Conservation (phyloP, 2,329 filamentous ascomycete species). For the Hypoxylon rubiginosum region DNA sequence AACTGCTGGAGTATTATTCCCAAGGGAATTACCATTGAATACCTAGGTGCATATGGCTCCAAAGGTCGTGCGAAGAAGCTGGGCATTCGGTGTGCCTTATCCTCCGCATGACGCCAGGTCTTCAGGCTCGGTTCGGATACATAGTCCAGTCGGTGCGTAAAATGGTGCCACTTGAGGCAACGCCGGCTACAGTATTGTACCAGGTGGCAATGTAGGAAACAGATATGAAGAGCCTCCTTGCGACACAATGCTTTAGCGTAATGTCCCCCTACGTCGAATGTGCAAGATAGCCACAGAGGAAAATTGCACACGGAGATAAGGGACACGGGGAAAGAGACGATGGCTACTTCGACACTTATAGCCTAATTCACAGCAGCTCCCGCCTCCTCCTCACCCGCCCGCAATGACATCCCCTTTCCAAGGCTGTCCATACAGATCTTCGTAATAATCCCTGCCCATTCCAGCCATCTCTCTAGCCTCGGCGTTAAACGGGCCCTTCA, state of each 20-base stretch:
- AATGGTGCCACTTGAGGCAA: not conserved
- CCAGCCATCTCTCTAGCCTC: constrained; percentile 60
- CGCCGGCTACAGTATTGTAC: not conserved
- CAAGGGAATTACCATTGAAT: not conserved
- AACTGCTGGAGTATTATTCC: not conserved
- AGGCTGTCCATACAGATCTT: constrained; percentile 49
- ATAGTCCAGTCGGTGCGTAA: not conserved
- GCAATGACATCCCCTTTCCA: constrained; percentile 49
- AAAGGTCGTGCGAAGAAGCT: not conserved
- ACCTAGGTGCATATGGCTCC: not conserved
- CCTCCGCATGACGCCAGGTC: not conserved
- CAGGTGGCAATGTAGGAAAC: not conserved
- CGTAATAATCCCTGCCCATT: constrained; percentile 60
- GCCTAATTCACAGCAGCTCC: not conserved
- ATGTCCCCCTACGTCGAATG: not conserved
- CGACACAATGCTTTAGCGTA: not conserved
- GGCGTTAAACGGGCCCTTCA: constrained; percentile 61
- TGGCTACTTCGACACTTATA: not conserved
- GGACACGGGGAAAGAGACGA: not conserved
- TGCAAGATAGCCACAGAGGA: not conserved
- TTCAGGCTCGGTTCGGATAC: not conserved
- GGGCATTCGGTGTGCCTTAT: not conserved
- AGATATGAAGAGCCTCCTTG: not conserved
- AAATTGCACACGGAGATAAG: not conserved
- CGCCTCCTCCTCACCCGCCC: constrained; percentile 46